Percentiles rank a stretch among this genome's conserved stretches.
phyloP scores from a whole-genome alignment of 1,139 yeast genomes.

The Taiozyma sp. region DNA sequence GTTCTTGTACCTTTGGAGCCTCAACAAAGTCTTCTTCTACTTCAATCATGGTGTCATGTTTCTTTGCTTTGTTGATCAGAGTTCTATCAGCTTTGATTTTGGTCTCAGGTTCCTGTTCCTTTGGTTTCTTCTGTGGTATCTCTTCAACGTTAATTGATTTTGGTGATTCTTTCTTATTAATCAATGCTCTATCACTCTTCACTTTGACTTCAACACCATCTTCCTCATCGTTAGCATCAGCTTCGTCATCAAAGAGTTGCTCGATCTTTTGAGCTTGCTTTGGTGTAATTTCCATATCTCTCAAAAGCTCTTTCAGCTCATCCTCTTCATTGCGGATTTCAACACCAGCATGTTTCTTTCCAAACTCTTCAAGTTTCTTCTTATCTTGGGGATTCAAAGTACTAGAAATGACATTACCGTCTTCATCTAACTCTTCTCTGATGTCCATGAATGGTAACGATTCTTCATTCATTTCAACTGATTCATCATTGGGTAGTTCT shows the following conservation, averaged over 20 bases:
- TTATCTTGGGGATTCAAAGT: conserved; percentile 30
- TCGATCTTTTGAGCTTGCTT: conserved; percentile 2
- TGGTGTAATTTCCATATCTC: conserved; percentile 18
- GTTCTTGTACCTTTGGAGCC: conserved; percentile 1
- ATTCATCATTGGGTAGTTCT: conserved; percentile 14
- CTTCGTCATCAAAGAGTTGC: conserved; percentile 5
- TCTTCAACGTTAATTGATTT: background rate
- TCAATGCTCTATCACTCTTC: conserved; percentile 3
- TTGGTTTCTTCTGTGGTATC: background rate
- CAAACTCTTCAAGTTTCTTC: conserved; percentile 12
- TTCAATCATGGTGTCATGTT: no score
- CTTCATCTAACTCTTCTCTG: conserved; percentile 78
- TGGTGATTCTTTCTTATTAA: conserved; percentile 4
- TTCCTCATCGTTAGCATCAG: background rate
- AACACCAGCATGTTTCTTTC: conserved; percentile 3
- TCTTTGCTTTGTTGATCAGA: no score
- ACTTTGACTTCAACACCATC: conserved; percentile 2
- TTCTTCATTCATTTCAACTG: background rate
- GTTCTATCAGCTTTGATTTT: background rate
- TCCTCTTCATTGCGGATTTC: conserved; percentile 6
- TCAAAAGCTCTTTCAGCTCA: conserved; percentile 15
- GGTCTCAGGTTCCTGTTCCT: background rate
- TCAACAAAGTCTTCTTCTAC: background rate
- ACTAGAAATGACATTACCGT: conserved; percentile 53
- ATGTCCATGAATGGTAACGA: conserved; percentile 69